phyloP scores from a whole-genome alignment of 1,284 basidiomycete species.

The Amylostereum areolatum region DNA sequence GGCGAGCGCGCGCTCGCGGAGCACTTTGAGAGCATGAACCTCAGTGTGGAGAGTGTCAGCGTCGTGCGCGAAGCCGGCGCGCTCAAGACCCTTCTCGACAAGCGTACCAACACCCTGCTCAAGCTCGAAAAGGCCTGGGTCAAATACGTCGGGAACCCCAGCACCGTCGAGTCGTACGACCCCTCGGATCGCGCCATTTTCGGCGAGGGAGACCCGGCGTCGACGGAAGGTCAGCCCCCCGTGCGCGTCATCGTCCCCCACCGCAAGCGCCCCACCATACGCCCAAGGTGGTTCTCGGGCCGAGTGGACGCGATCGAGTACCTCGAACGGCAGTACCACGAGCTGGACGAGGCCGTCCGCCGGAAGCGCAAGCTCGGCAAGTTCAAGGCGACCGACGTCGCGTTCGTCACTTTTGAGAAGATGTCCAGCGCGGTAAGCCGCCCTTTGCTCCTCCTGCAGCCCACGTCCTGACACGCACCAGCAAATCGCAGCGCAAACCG shows the following conservation, averaged over 20 bases:
- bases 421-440: conserved; percentile 81
- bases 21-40: conserved; percentile 85
- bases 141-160: conserved; percentile 89
- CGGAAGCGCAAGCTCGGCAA: conserved; percentile 58
- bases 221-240: conserved; percentile 42
- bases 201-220: conserved; percentile 44
- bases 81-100: conserved; percentile 69
- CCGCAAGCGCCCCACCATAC: conserved; percentile 61
- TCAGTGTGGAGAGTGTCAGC: conserved; percentile 86
- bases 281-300: conserved; percentile 58
- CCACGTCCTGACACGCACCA: conserved; percentile 21
- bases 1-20: conserved; percentile 84
- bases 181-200: conserved; percentile 52
- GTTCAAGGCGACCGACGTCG: conserved; percentile 77
- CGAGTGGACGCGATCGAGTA: conserved; percentile 85
- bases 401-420: conserved; percentile 96
- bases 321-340: conserved; percentile 71
- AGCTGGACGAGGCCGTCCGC: conserved; percentile 77
- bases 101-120: conserved; percentile 73
- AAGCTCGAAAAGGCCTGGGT: conserved; percentile 84
- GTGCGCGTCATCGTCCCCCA: conserved; percentile 67
- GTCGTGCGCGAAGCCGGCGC: conserved; percentile 79
- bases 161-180: conserved; percentile 67
- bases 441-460: not conserved
- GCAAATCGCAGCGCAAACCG: conserved; percentile 90